Evolutionary conservation across 805 yeast species (phyloP).

Genomic region (Spathaspora arborariae): DNA sequence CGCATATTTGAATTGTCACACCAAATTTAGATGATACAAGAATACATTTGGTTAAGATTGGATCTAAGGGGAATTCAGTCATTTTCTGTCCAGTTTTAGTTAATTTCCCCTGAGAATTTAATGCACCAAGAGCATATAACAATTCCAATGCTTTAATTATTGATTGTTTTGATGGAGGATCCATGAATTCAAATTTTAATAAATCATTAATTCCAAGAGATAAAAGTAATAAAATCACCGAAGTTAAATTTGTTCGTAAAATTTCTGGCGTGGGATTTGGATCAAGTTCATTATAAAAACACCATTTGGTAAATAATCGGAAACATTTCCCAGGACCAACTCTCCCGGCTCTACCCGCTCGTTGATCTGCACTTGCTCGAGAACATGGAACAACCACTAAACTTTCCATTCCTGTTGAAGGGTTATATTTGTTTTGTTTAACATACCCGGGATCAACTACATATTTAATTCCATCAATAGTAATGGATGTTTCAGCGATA

Average conservation of each 20-base stretch:
- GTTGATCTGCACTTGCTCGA: slow-evolving; percentile 42
- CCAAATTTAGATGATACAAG: slow-evolving; percentile 56
- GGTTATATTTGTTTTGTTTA: slow-evolving; percentile 40
- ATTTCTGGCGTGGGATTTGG: slow-evolving; percentile 88
- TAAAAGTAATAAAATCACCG: slow-evolving; percentile 70
- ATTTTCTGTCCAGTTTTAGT: slow-evolving; percentile 77
- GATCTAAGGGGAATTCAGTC: slow-evolving; percentile 92
- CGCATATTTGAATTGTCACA: slow-evolving; percentile 66
- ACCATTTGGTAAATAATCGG: slow-evolving; percentile 79
- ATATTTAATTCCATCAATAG: slow-evolving; percentile 40
- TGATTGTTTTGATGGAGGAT: slow-evolving; percentile 74
- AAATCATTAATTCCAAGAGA: slow-evolving; percentile 85
- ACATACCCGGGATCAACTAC: slow-evolving; percentile 46
- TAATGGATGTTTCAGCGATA: slow-evolving; percentile 59
- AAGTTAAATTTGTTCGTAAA: slow-evolving; percentile 73
- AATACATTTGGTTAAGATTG: slow-evolving; percentile 77
- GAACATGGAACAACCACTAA: slow-evolving; percentile 45
- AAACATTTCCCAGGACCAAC: slow-evolving; percentile 53
- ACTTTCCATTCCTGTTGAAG: slow-evolving; percentile 43
- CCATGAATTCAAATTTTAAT: slow-evolving; percentile 83
- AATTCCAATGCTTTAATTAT: slow-evolving; percentile 74
- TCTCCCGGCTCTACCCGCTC: slow-evolving; percentile 48
- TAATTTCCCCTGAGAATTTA: slow-evolving; percentile 72
- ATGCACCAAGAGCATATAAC: slow-evolving; percentile 82
- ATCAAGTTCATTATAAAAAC: slow-evolving; percentile 73